Base-by-base conservation (phyloP, 148 eudicot genomes). In the Beta vulgaris region DNA sequence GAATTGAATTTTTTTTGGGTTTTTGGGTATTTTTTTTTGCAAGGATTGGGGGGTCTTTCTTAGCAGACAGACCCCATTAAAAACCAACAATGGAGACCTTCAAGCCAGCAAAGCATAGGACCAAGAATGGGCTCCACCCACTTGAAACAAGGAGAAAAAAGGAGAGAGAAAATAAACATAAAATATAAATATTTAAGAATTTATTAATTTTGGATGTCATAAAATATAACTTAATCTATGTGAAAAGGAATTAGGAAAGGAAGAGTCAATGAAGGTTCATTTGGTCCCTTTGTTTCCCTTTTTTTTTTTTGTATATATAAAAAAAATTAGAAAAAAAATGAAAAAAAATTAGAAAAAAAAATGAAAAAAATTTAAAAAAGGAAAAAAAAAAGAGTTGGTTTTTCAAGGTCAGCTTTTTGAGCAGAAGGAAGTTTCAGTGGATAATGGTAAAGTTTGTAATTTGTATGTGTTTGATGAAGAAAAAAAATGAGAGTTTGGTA, bases 91-190 rank as follows among this genome's bases (percentile, higher is more conserved):
- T 79, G 80, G 85, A 80, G 86, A 82, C 84, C 88, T 86, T 83
- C 68, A 76, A 85, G 91, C 87, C 93, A 91, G 93, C 93, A 65
- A 91, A 85, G 97, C 90, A 86, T 73, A 75, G 87, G 91, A 85
- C 93, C 90, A 76, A 55, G n/a, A 49, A 71, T 86, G 90, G 91
- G 91, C 83, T 83, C 92, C 91, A 91, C 71, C 65, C 85, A 68
- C 84, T 74, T 66, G 65, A 73, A 84, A 79, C 9, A 11, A 42
- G 43, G 39, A 6, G 67, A 44, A 14, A 34, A 58, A 51, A 42
- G 14, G 19, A 29, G 21, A 73, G 26, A 21, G 31, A 26, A 32
- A 73, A 8, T 29, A 7, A 0, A 16, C 9, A 5, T 48, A 21
- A 1, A 21, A 48, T 18, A 48, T 18, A 48, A 48, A 48, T 48